Evolutionary conservation across 331 rosid species (phyloP), one percentile per base, ranked within the genome.

Genomic region (Acacia concinna): DNA sequence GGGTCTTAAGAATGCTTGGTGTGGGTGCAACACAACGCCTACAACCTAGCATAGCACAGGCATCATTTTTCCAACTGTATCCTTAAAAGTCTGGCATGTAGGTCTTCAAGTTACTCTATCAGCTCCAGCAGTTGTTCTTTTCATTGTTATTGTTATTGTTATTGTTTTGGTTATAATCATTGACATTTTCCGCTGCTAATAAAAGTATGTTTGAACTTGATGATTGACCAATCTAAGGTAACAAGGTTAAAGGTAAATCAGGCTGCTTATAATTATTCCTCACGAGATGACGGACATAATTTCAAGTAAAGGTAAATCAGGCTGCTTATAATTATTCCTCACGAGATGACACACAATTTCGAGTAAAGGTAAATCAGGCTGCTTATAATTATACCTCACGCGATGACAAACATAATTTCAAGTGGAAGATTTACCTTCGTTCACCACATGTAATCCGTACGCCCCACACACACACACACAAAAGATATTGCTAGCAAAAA

Each of bases 41-140:
- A 72, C 25, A 28, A 63, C 77, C 40, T 27, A 64, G 57, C 79
- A 37, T 51, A 51, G 49, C 13, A 62, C 66, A 41, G 34, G 71
- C 30, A 78, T 37, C 60, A 63, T 30, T 64, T 41, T 56, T 18
- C 62, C 59, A 17, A 37, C 17, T 20, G 30, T 49, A 5, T 30
- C 74, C 44, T 35, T 21, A 17, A 56, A 68, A 52, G 46, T 59
- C 46, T 60, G 59, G 3, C 2, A 31, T 44, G 27, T 14, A 28
- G 38, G 65, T 49, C 49, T 77, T 13, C 78, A n/a, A 78, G 69
- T 57, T 76, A 30, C 79, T 72, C 43, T 56, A 20, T n/a, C 13
- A 63, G 47, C 30, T 32, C 60, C 82, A 80, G 54, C 60, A n/a
- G 64, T 25, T 11, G 27, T 68, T 74, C 10, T 68, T 63, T 51